These are phyloP conservation scores for Claviceps maximensis DNA, from an alignment of 2,329 filamentous ascomycete species.

Conservation along the genomic window DNA sequence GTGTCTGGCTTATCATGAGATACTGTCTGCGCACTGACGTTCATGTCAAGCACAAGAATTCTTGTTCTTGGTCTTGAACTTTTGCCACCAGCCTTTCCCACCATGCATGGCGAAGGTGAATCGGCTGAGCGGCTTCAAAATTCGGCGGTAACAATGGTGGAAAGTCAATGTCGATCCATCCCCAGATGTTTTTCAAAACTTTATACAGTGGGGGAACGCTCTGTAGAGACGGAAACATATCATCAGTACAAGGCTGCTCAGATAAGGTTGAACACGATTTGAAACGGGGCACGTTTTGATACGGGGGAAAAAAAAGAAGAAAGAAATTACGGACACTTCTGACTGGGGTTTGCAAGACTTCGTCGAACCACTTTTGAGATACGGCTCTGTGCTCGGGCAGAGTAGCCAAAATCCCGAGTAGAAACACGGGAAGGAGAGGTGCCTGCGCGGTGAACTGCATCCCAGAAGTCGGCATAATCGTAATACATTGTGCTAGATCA, in stretches of 20 bases:
- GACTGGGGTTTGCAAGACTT: constrained; percentile 23
- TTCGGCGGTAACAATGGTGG: constrained; percentile 7
- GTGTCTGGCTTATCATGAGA: constrained; percentile 17
- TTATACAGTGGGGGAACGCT: constrained; percentile 26
- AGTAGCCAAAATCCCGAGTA: constrained; percentile 25
- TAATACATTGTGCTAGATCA: constrained; percentile 24
- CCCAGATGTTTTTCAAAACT: constrained; percentile 21
- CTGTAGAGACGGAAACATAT: constrained; percentile 10
- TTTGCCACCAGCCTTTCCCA: constrained; percentile 26
- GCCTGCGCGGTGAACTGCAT: constrained; percentile 28
- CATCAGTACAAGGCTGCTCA: not conserved
- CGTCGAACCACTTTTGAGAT: constrained; percentile 22
- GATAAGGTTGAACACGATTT: not conserved
- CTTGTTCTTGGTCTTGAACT: constrained; percentile 18
- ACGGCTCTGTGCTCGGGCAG: constrained; percentile 14
- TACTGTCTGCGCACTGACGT: not conserved
- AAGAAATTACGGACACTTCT: constrained; percentile 23
- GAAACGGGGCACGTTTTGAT: not conserved
- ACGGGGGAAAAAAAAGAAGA: not conserved
- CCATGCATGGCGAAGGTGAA: constrained; percentile 22
- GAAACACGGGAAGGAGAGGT: constrained; percentile 27
- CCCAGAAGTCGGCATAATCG: constrained; percentile 28
- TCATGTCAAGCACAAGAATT: constrained; percentile 27
- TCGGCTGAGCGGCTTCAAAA: constrained; percentile 9
- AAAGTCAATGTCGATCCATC: constrained; percentile 21